A percentile compares a stretch with the other conserved stretches of the same genome.
phyloP scores from a whole-genome alignment of 495 filamentous ascomycete genomes.

The Podospora tetraspora region DNA sequence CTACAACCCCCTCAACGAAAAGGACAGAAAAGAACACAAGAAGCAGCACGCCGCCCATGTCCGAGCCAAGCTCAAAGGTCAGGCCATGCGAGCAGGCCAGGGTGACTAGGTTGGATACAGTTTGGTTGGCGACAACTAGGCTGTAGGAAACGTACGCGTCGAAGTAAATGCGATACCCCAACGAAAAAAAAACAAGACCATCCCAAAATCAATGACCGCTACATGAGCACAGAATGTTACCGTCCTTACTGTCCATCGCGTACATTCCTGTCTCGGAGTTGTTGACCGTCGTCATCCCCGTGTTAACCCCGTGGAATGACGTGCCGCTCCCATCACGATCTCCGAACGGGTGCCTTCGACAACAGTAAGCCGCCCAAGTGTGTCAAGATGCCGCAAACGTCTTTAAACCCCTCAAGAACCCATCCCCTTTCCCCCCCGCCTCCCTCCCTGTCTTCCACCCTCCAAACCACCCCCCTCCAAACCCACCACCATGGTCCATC shows the following conservation, averaged over 20 bases:
- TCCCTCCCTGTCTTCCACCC: not conserved
- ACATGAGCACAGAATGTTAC: not conserved
- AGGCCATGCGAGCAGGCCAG: not conserved
- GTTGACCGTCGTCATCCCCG: not conserved
- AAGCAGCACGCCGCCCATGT: constrained; percentile 31
- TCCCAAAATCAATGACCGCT: not conserved
- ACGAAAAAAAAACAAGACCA: not conserved
- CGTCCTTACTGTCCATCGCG: not conserved
- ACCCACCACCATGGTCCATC: constrained; percentile 37
- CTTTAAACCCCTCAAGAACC: not conserved
- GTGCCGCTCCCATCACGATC: not conserved
- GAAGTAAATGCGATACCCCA: not conserved
- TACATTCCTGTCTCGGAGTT: not conserved
- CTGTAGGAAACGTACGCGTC: not conserved
- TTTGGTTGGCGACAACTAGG: not conserved
- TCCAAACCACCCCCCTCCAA: not conserved
- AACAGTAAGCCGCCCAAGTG: not conserved
- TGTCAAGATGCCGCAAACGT: not conserved
- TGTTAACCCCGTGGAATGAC: not conserved
- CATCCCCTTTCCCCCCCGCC: not conserved
- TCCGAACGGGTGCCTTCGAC: not conserved
- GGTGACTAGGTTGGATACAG: not conserved
- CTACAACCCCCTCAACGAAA: constrained; percentile 44
- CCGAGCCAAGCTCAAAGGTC: constrained; percentile 10
- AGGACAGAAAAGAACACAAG: constrained; percentile 42